phyloP scores from a whole-genome alignment of 2,329 filamentous ascomycete species.

The Pyrenochaeta sp. region DNA sequence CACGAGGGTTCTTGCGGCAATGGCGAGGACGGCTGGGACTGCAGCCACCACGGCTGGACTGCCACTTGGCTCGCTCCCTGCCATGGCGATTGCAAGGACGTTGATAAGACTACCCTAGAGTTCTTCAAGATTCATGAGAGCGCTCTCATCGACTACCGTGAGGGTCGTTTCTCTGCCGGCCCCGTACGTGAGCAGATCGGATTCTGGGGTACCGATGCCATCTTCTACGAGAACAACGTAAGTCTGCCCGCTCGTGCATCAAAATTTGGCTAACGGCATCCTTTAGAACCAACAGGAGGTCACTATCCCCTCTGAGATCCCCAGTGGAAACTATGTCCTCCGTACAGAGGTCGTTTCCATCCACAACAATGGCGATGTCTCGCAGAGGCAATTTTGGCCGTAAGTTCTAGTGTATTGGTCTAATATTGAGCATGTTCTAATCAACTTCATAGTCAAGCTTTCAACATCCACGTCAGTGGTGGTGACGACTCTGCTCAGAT shows the following conservation, averaged over 20 bases:
- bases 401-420: too few species aligned
- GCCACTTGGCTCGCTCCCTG: constrained; percentile 40
- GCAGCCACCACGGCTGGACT: constrained; percentile 44
- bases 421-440: too few species aligned
- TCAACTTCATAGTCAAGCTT: too few species aligned
- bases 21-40: constrained; percentile 42
- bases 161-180: constrained; percentile 34
- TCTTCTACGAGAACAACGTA: constrained; percentile 45
- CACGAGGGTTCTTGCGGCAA: constrained; percentile 33
- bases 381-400: constrained; percentile 45
- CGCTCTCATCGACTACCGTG: constrained; percentile 35
- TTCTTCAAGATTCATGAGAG: constrained; percentile 47
- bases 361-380: constrained; percentile 44
- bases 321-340: constrained; percentile 45
- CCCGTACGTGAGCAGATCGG: constrained; percentile 29
- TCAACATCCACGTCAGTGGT: constrained; percentile 44
- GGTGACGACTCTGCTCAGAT: constrained; percentile 33
- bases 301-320: constrained; percentile 41
- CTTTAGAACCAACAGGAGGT: constrained; percentile 42
- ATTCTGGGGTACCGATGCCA: constrained; percentile 43
- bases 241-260: too few species aligned
- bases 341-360: constrained; percentile 45
- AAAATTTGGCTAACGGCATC: too few species aligned
- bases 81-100: constrained; percentile 43
- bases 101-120: constrained; percentile 37